phyloP scores from a whole-genome alignment of 2,329 filamentous ascomycete species.

The Furcasterigmium furcatum region DNA sequence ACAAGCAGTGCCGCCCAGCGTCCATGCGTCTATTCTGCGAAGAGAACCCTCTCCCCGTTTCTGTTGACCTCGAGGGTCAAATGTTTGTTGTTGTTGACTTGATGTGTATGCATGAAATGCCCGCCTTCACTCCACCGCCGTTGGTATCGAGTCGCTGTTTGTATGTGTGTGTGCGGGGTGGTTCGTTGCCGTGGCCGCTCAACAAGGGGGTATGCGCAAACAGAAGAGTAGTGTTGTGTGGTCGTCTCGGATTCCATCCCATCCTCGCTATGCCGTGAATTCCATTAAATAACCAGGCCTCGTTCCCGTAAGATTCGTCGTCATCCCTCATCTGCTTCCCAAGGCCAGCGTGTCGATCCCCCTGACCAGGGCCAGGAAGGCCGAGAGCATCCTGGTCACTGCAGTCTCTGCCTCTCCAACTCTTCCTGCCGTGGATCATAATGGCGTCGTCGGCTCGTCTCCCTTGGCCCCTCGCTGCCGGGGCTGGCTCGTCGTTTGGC shows the following conservation, averaged over 20 bases:
- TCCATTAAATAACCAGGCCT: not conserved
- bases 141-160: not conserved
- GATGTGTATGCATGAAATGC: no score
- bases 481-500: conserved; percentile 52
- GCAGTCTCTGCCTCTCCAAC: conserved; percentile 8
- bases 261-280: not conserved
- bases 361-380: no score
- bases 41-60: not conserved
- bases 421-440: conserved; percentile 12
- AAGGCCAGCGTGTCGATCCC: no score
- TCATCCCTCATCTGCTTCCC: no score
- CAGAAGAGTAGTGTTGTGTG: no score
- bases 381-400: no score
- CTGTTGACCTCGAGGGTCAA: no score
- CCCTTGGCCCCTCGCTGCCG: conserved; percentile 34
- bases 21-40: not conserved
- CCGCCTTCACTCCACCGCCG: no score
- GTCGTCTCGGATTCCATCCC: no score
- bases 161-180: not conserved
- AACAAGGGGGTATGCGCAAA: no score
- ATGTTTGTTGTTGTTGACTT: no score
- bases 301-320: conserved; percentile 10
- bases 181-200: not conserved
- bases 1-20: not conserved
- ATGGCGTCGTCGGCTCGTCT: conserved; percentile 39